phyloP scores from a whole-genome alignment of 345 rosid genomes.

The Psidium guajava region DNA sequence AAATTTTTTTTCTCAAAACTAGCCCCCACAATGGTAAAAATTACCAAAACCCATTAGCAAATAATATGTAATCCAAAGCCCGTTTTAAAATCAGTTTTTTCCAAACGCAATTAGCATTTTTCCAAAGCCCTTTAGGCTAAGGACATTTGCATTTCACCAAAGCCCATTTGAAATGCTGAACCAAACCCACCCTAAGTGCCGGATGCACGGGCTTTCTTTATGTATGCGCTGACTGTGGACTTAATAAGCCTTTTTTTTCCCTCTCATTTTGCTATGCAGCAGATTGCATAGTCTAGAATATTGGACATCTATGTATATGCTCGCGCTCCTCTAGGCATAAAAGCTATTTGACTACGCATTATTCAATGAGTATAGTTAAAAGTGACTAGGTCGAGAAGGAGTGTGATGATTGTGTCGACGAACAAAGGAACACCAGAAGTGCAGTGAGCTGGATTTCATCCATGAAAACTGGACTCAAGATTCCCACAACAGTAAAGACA shows the following conservation, averaged over 20 bases:
- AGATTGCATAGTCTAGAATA: not conserved
- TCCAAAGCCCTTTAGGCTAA: too few relatives aligned
- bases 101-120: too few relatives aligned
- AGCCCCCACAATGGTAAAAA: too few relatives aligned
- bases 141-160: too few relatives aligned
- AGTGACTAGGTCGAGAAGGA: not conserved
- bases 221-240: not conserved
- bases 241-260: not conserved
- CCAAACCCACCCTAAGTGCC: too few relatives aligned
- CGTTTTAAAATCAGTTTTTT: too few relatives aligned
- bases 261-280: not conserved
- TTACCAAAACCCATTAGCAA: too few relatives aligned
- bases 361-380: not conserved
- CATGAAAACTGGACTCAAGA: not conserved
- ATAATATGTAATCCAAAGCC: too few relatives aligned
- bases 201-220: not conserved
- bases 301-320: not conserved
- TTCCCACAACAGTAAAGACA: not conserved
- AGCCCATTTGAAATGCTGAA: too few relatives aligned
- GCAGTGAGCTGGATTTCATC: not conserved
- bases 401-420: not conserved
- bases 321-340: not conserved
- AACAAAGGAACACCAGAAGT: not conserved
- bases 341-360: not conserved
- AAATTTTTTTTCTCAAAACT: too few relatives aligned